A percentile compares a stretch with the other conserved stretches of the same genome.
Conservation (phyloP, 2,329 filamentous ascomycete species). For the Cercospora sp. region DNA sequence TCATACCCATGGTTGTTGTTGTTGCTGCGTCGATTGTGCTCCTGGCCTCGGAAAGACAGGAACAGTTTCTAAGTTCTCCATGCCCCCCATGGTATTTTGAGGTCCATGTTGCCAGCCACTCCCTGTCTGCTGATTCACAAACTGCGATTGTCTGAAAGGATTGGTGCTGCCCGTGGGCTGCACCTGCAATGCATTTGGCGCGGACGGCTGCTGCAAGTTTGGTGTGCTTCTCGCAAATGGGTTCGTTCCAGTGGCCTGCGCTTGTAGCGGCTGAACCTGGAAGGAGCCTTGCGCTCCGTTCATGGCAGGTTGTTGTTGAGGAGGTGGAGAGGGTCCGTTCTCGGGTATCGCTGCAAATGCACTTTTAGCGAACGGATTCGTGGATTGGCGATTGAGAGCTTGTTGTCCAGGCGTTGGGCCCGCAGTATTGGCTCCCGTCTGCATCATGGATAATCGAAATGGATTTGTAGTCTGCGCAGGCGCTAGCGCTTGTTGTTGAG, state of each 20-base stretch:
- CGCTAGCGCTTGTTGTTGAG: slow-evolving; percentile 51
- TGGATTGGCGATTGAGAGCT: slow-evolving; percentile 33
- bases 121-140: slow-evolving; percentile 85
- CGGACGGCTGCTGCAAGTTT: slow-evolving; percentile 41
- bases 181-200: slow-evolving; percentile 57
- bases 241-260: slow-evolving; percentile 68
- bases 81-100: slow-evolving; percentile 73
- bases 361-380: slow-evolving; percentile 64
- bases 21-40: slow-evolving; percentile 34
- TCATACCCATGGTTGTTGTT: slow-evolving; percentile 20
- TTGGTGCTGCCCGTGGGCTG: slow-evolving; percentile 89
- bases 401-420: slow-evolving; percentile 23
- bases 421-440: slow-evolving; percentile 32
- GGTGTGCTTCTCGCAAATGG: slow-evolving; percentile 63
- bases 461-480: slow-evolving; percentile 76
- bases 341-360: slow-evolving; percentile 31
- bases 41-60: slow-evolving; percentile 83
- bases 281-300: slow-evolving; percentile 28
- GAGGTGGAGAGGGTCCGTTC: slow-evolving; percentile 23
- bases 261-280: slow-evolving; percentile 50
- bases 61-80: slow-evolving; percentile 76
- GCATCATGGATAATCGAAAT: slow-evolving; percentile 87
- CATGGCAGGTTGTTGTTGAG: slow-evolving; percentile 22
- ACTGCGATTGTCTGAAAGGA: slow-evolving; percentile 87
- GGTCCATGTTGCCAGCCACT: slow-evolving; percentile 79